Percentiles rank a stretch among this genome's conserved stretches.
phyloP scores from a whole-genome alignment of 139 green algal species.

The Micractinium conductrix region DNA sequence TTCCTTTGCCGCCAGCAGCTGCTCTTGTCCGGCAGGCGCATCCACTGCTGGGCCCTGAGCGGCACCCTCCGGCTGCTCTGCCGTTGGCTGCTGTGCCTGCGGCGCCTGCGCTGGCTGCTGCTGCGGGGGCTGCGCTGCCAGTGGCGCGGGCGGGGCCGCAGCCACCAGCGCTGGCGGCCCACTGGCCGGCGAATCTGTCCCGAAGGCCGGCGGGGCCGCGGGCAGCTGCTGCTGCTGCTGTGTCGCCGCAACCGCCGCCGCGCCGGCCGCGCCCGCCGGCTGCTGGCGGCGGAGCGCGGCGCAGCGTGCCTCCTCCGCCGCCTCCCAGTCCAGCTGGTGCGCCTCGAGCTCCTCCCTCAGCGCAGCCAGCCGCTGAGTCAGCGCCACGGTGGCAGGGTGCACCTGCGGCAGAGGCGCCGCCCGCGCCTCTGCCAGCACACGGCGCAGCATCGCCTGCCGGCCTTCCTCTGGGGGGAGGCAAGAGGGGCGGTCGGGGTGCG shows the following conservation, averaged over 20 bases:
- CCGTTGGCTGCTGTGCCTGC: conserved; percentile 29
- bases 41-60: neutral
- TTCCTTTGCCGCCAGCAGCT: conserved; percentile 1
- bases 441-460: conserved; percentile 22
- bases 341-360: neutral
- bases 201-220: neutral
- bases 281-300: neutral
- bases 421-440: conserved; percentile 30
- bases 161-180: neutral
- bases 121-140: neutral
- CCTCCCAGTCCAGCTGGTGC: neutral
- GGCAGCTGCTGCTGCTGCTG: neutral
- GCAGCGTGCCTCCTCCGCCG: neutral
- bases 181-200: too few relatives aligned
- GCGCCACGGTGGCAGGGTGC: neutral
- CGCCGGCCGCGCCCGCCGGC: neutral
- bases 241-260: neutral
- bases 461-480: neutral
- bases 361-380: neutral
- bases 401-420: neutral
- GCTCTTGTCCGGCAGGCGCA: neutral
- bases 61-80: neutral
- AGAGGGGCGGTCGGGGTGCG: neutral
- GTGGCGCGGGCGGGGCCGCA: neutral
- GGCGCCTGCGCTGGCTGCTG: conserved; percentile 22